Evolutionary conservation across 78 protist species (phyloP), one percentile per base, ranked within the genome.

Genomic region (Dictyostelium intermedium): DNA sequence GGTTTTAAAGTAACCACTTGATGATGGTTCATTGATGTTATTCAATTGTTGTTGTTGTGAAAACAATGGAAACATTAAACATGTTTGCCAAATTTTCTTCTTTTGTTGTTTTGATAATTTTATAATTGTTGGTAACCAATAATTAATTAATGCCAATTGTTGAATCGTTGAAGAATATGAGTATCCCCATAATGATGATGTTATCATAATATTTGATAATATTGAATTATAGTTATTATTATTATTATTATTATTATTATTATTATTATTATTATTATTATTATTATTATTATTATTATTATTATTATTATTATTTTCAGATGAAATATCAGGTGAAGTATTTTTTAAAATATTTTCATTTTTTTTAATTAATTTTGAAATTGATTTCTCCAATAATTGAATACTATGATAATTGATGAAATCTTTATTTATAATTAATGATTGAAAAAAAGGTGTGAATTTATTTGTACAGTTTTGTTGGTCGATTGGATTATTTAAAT

Each of bases 51-150:
- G 84, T 43, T 79, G 84, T 70, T 70, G 30, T 70, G 35, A 32
- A 23, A 89, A 89, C 1, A 45, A 25, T 60, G 85, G 87, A 9
- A 78, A 14, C n/a, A 27, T 18, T 18, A 27, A 16, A 66, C 93
- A 89, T 4, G 39, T 66, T 27, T 89, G 81, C 93, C 93, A 89
- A 32, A 89, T 43, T 47, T 5, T 35, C 45, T 89, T 89, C 7
- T 63, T 78, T 23, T 41, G 86, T 37, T 56, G 34, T 23, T 82
- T 66, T 39, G 82, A 39, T 25, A 89, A 45, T 13, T 63, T 63
- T 11, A 69, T 84, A 4, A 89, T 76, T 7, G 45, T 50, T 37
- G 93, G 93, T 41, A 50, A 27, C 93, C 93, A 89, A 18, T 30
- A 61, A 2, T 7, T 5, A 5, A 89, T 25, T 5, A 41, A 45